Base-by-base conservation (phyloP, 306 rosid species). In the Pyrus communis region DNA sequence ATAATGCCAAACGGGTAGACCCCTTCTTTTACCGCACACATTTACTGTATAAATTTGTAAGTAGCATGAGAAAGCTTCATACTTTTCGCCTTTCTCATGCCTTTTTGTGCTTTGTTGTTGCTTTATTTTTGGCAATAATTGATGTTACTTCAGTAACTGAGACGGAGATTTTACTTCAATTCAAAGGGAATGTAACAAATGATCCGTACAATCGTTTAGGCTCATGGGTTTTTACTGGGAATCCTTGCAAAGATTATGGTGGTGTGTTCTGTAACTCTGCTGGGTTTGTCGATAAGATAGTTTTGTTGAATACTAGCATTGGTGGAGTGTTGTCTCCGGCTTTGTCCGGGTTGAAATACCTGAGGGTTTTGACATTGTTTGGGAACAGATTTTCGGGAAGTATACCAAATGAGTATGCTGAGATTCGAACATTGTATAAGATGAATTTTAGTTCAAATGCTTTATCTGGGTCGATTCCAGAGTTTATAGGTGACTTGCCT, bases 371-470 rank as follows among this genome's bases (percentile, higher is more conserved):
- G 88, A 85, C 98, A 74, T 84, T 96, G 86, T 96, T 86, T 66
- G 98, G 97, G 51, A 96, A 96, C 77, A 82, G 84, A 14, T 91
- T 96, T 71, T 76, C 85, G 3, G 99, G 98, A 25, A 82, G 78
- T 55, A 86, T 96, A 72, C 99, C 99, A 4, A 77, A 83, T 71
- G 93, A 75, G 22, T 96, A 88, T 84, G 87, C 85, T 69, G 82
- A 77, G 46, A 83, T 96, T 80, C 83, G 84, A 55, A 82, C 97
- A 11, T 72, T 96, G 85, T 96, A 97, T 97, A 96, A 96, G 88
- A 84, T 96, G 75, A 96, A 96, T 88, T 40, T 96, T 82, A 96
- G 98, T 82, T 82, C 97, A 35, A 96, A 96, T 85, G 96, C 88
- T 0, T 70, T 96, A 58, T 88, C 96, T 9, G 99, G 99, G 80